Evolutionary conservation across 139 green algal genomes (phyloP).

Genomic region (Chlamydomonas sp.): DNA sequence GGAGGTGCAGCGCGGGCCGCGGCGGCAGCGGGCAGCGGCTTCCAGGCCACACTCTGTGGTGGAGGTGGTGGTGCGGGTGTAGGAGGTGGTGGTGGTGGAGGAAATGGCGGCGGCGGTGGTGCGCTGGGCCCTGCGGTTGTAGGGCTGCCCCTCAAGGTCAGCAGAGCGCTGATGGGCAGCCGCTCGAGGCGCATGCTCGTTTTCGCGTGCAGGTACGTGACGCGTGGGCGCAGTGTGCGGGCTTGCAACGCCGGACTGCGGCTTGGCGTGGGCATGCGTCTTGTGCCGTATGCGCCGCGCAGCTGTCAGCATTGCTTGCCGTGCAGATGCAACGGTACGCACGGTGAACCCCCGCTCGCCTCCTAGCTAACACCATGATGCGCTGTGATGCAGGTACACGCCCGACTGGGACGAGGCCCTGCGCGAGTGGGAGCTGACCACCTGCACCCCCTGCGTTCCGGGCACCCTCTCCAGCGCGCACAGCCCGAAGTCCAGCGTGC

Average conservation of each 20-base stretch:
- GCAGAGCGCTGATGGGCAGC: background rate
- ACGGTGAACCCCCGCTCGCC: background rate
- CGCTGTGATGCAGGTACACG: background rate
- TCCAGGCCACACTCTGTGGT: too few relatives aligned
- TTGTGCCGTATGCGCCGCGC: too few relatives aligned
- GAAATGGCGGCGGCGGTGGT: too few relatives aligned
- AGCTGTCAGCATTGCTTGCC: too few relatives aligned
- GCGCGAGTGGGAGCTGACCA: background rate
- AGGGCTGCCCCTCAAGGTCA: background rate
- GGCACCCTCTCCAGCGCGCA: background rate
- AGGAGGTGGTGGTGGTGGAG: too few relatives aligned
- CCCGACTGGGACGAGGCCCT: conserved; percentile 5
- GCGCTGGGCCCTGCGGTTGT: background rate
- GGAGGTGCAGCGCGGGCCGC: background rate
- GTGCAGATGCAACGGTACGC: too few relatives aligned
- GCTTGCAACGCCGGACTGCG: too few relatives aligned
- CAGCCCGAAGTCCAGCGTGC: background rate
- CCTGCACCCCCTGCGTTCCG: background rate
- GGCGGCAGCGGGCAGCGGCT: too few relatives aligned
- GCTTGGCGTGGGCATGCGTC: too few relatives aligned
- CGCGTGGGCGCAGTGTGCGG: background rate
- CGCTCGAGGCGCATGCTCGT: background rate
- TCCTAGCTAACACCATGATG: background rate
- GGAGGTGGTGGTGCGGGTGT: too few relatives aligned
- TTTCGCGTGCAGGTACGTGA: conserved; percentile 5